Conservation (phyloP, 2,329 filamentous ascomycete genomes). For the Phyllosticta ampelicida region DNA sequence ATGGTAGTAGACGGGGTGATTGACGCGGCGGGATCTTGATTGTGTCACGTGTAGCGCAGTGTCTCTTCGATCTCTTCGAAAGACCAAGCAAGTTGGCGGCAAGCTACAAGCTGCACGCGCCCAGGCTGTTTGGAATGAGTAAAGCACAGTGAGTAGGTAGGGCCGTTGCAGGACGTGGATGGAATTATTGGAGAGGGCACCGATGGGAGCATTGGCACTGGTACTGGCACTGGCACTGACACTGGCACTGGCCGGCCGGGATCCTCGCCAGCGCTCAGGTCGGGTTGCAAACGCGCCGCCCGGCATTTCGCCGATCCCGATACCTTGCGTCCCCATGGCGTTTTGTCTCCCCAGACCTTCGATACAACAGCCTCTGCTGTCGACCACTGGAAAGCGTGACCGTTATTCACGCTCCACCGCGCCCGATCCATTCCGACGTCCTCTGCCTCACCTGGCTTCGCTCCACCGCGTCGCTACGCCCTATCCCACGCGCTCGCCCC, state of each 20-base stretch:
- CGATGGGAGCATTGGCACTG: not conserved
- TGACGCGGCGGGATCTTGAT: not conserved
- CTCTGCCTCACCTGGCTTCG: not conserved
- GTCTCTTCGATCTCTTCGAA: not conserved
- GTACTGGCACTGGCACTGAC: no score
- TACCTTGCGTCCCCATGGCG: not conserved
- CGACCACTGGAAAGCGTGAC: not conserved
- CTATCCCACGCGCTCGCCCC: slow-evolving; percentile 13
- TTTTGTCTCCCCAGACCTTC: not conserved
- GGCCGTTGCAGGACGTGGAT: not conserved
- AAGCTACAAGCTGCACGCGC: not conserved
- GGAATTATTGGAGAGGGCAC: not conserved
- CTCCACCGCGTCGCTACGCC: not conserved
- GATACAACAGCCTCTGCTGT: not conserved
- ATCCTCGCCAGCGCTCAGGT: not conserved
- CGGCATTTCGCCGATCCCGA: not conserved
- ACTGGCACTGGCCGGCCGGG: no score
- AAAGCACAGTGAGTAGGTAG: not conserved
- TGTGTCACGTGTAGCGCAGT: slow-evolving; percentile 7
- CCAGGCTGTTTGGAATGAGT: no score
- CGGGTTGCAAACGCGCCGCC: not conserved
- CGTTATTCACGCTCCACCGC: not conserved
- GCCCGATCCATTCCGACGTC: not conserved
- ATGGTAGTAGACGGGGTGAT: not conserved
- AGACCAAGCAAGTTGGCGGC: not conserved